These are phyloP conservation scores for Mortierella antarctica DNA, from an alignment of 192 early-diverging fungal species.

Conservation along the genomic window DNA sequence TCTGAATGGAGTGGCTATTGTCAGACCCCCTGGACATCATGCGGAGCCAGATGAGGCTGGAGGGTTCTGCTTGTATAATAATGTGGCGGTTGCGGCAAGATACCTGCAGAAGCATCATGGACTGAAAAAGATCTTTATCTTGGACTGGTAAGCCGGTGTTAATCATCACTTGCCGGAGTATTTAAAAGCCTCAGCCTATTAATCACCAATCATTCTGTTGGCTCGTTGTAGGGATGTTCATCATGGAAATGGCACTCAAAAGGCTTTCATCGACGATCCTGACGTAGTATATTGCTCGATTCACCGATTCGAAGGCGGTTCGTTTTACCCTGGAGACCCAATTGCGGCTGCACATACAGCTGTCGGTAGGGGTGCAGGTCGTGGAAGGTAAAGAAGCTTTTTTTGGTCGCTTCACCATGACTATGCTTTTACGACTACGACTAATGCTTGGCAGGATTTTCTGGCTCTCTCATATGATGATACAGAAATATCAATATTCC, in stretches of 20 bases:
- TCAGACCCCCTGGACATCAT: slow-evolving; percentile 96
- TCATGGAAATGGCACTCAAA: slow-evolving; percentile 95
- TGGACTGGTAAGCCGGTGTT: slow-evolving; percentile 79
- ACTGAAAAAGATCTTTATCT: slow-evolving; percentile 74
- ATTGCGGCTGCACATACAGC: slow-evolving; percentile 63
- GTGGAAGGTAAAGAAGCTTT: slow-evolving; percentile 61
- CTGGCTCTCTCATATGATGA: background rate
- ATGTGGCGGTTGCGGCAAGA: slow-evolving; percentile 85
- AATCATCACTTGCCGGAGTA: background rate
- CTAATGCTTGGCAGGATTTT: background rate
- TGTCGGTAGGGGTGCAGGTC: slow-evolving; percentile 66
- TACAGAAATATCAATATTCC: slow-evolving; percentile 88
- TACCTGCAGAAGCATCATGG: slow-evolving; percentile 63
- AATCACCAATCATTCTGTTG: background rate
- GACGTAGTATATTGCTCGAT: slow-evolving; percentile 88
- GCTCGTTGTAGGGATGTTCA: slow-evolving; percentile 80
- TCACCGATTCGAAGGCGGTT: slow-evolving; percentile 84
- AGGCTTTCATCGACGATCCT: slow-evolving; percentile 79
- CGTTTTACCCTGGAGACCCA: slow-evolving; percentile 80
- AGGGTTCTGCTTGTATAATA: slow-evolving; percentile 93
- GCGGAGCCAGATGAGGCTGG: slow-evolving; percentile 78
- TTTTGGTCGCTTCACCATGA: background rate
- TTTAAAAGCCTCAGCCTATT: background rate
- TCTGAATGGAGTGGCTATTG: slow-evolving; percentile 85
- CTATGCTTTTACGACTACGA: background rate